A percentile compares a stretch with the other conserved stretches of the same genome.
phyloP scores from a whole-genome alignment of 306 rosid genomes.

The Senna siamea region DNA sequence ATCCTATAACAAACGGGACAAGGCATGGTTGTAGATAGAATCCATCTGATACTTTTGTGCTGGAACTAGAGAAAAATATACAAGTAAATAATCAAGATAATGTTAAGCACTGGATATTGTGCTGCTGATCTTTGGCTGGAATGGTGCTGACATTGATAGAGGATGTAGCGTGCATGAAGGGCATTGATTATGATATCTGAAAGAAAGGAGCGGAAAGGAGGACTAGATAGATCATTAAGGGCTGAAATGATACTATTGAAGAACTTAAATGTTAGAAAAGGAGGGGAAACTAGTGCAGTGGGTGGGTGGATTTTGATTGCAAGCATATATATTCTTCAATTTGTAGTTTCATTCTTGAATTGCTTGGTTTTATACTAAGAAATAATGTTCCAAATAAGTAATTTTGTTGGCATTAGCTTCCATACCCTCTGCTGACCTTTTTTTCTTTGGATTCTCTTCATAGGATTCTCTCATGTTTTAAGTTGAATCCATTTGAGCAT shows the following conservation, averaged over 20 bases:
- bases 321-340: background rate
- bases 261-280: conserved; percentile 2
- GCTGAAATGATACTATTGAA: background rate
- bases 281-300: background rate
- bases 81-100: conserved; percentile 5
- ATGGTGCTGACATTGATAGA: conserved; percentile 7
- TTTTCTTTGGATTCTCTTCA: conserved; percentile 2
- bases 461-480: conserved; percentile 94
- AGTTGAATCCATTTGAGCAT: conserved; percentile 85
- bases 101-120: conserved; percentile 10
- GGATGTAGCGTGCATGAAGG: background rate
- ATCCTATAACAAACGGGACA: conserved; percentile 1
- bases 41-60: background rate
- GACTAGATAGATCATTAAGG: background rate
- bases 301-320: conserved; percentile 21
- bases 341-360: background rate
- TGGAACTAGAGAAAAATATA: conserved; percentile 19
- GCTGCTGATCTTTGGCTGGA: conserved; percentile 4
- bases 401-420: conserved; percentile 7
- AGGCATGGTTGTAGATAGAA: background rate
- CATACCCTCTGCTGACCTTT: conserved; percentile 35
- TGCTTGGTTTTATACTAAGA: conserved; percentile 1
- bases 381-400: conserved; percentile 16
- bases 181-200: background rate
- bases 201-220: conserved; percentile 17